These are phyloP conservation scores for Helianthus annuus DNA, from an alignment of 129 eudicot genomes.

Conservation along the genomic window HanXRQr2.0-SUNRISE NC_035436.2:110676851-110677350, in stretches of 20 bases:
- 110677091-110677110: not conserved
- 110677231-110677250: conserved; percentile 87
- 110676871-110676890: too few species aligned
- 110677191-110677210: conserved; percentile 94
- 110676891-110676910: too few species aligned
- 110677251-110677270: conserved; percentile 1
- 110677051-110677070: conserved; percentile 85
- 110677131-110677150: conserved; percentile 8
- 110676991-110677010: conserved; percentile 97
- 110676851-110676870: too few species aligned
- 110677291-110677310: too few species aligned
- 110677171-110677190: conserved; percentile 93
- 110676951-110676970: not conserved
- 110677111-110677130: conserved; percentile 7
- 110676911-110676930: too few species aligned
- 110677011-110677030: conserved; percentile 95
- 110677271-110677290: too few species aligned
- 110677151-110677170: conserved; percentile 61
- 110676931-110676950: not conserved
- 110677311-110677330: too few species aligned
- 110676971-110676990: conserved; percentile 1
- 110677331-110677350: too few species aligned
- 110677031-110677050: conserved; percentile 89
- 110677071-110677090: not conserved
- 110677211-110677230: conserved; percentile 95